Conservation (phyloP, 805 yeast species). For the Pichia scutulata region DNA sequence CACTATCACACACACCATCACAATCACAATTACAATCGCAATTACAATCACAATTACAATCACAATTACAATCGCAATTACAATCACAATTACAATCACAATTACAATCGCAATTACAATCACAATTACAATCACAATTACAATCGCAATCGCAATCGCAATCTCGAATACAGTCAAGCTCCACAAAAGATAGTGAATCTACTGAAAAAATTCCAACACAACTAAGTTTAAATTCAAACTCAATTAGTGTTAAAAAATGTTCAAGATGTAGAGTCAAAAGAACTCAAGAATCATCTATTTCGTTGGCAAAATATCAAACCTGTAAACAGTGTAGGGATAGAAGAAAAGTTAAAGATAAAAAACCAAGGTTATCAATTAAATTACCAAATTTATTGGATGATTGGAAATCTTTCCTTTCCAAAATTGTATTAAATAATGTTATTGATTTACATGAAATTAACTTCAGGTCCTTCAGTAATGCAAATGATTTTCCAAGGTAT, state of each 20-base stretch:
- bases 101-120: neutral
- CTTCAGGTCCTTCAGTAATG: constrained; percentile 28
- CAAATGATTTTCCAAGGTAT: constrained; percentile 28
- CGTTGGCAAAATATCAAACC: constrained; percentile 34
- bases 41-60: neutral
- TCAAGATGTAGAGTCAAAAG: constrained; percentile 38
- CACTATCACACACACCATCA: neutral
- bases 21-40: neutral
- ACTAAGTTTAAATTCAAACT: neutral
- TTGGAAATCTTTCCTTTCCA: constrained; percentile 27
- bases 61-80: neutral
- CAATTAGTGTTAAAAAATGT: constrained; percentile 29
- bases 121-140: neutral
- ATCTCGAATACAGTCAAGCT: neutral
- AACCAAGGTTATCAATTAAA: constrained; percentile 23
- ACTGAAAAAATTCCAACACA: neutral
- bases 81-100: neutral
- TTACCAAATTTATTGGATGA: constrained; percentile 31
- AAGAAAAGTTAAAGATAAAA: constrained; percentile 29
- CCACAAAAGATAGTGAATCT: neutral
- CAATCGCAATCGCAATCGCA: neutral
- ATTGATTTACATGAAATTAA: constrained; percentile 32
- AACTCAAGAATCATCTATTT: constrained; percentile 25
- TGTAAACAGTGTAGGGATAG: constrained; percentile 34
- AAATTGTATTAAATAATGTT: constrained; percentile 28